These are phyloP conservation scores for Puccinia horiana DNA, from an alignment of 1,284 basidiomycete species.

Conservation along the genomic window DNA sequence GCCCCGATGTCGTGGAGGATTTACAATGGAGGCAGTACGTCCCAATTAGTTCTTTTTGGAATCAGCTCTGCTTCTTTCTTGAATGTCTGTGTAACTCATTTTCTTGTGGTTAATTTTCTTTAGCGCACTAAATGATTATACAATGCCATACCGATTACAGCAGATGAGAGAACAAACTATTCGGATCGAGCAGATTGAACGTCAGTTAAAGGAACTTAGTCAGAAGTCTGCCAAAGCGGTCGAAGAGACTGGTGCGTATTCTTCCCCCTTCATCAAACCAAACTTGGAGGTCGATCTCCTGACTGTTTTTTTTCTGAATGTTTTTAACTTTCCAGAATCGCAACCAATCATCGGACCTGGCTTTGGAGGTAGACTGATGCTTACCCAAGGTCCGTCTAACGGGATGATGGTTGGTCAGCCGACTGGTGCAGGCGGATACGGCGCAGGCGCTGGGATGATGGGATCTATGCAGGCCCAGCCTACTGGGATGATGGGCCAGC, in stretches of 20 bases:
- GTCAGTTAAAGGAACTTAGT: conserved; percentile 75
- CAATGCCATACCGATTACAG: conserved; percentile 53
- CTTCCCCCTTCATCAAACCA: not conserved
- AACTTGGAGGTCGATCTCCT: not conserved
- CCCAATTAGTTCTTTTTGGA: conserved; percentile 63
- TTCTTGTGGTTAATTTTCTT: conserved; percentile 60
- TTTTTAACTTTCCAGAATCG: conserved; percentile 63
- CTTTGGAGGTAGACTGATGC: conserved; percentile 51
- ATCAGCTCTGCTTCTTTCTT: not conserved
- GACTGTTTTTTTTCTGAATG: conserved; percentile 23
- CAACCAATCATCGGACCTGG: conserved; percentile 66
- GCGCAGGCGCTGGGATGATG: conserved; percentile 45
- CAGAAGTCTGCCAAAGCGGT: conserved; percentile 83
- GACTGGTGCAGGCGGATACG: conserved; percentile 31
- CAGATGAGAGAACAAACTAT: conserved; percentile 60
- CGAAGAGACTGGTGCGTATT: conserved; percentile 64
- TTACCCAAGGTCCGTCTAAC: conserved; percentile 51
- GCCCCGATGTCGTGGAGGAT: conserved; percentile 89
- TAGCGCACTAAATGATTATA: conserved; percentile 51
- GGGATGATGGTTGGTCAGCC: conserved; percentile 49
- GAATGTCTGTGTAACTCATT: conserved; percentile 57
- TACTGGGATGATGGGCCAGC: conserved; percentile 26
- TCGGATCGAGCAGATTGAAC: conserved; percentile 69
- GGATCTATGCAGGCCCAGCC: conserved; percentile 43
- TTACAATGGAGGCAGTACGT: conserved; percentile 95